A percentile compares a stretch with the other conserved stretches of the same genome.
phyloP scores from a whole-genome alignment of 202 grass and related monocot species.

The Thinopyrum obtusiflorum region DNA sequence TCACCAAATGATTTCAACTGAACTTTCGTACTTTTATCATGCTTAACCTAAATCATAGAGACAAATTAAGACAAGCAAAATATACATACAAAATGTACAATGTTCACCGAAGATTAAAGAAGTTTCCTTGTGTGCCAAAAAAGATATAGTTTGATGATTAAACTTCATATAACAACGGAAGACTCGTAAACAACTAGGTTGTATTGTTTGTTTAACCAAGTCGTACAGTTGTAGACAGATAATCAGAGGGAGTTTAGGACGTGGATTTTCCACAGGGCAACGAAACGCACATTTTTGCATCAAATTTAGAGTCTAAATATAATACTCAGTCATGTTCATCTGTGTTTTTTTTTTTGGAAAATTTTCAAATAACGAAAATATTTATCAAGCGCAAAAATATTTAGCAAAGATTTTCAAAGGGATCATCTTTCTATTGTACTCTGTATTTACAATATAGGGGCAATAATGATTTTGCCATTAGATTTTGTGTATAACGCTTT shows the following conservation, averaged over 20 bases:
- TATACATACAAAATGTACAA: not conserved
- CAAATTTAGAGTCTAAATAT: too few species aligned
- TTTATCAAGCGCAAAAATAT: too few species aligned
- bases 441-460: not conserved
- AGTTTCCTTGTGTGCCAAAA: not conserved
- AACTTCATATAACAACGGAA: not conserved
- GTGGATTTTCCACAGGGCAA: too few species aligned
- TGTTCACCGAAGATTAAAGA: not conserved
- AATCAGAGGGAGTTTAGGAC: too few species aligned
- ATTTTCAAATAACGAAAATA: too few species aligned
- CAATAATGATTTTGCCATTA: not conserved
- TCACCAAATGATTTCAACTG: not conserved
- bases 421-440: not conserved
- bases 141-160: not conserved
- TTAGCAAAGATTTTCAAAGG: not conserved
- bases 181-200: not conserved
- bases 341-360: too few species aligned
- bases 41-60: conserved; percentile 24
- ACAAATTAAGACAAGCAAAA: conserved; percentile 16
- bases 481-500: not conserved
- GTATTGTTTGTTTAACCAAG: not conserved
- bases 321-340: too few species aligned
- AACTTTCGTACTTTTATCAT: conserved; percentile 9
- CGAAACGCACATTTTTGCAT: too few species aligned
- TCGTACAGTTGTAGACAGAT: not conserved